Conservation (phyloP, 495 filamentous ascomycete species). For the Aspergillus heteromorphus region DNA sequence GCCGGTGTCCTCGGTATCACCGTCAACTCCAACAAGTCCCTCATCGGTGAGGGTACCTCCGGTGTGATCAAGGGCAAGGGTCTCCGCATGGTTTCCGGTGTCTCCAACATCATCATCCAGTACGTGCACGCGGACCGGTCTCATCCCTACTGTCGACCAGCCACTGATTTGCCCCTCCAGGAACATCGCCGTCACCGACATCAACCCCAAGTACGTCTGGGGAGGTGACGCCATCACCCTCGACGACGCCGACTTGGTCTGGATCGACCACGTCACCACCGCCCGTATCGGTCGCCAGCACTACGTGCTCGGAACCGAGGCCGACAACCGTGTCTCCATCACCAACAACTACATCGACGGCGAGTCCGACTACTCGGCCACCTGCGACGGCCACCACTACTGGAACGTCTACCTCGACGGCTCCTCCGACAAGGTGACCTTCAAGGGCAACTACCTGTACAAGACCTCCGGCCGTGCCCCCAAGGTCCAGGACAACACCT, state of each 20-base stretch:
- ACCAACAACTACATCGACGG: constrained; percentile 43
- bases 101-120: constrained; percentile 44
- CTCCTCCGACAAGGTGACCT: constrained; percentile 32
- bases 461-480: constrained; percentile 32
- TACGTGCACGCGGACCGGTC: constrained; percentile 10
- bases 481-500: constrained; percentile 36
- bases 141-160: neutral
- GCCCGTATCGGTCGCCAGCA: constrained; percentile 40
- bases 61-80: constrained; percentile 43
- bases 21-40: constrained; percentile 39
- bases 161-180: constrained; percentile 6
- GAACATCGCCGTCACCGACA: constrained; percentile 41
- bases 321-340: constrained; percentile 36
- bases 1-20: constrained; percentile 36
- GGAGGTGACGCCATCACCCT: constrained; percentile 43
- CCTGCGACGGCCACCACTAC: constrained; percentile 41
- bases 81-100: constrained; percentile 35
- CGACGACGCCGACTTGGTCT: constrained; percentile 33
- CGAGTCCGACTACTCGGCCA: constrained; percentile 29
- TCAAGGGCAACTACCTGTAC: constrained; percentile 43
- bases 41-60: constrained; percentile 32
- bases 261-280: constrained; percentile 45
- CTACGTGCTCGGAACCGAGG: constrained; percentile 32
- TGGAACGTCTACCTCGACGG: constrained; percentile 40
- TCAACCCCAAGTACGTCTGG: constrained; percentile 45